Evolutionary conservation across 2,329 filamentous ascomycete genomes (phyloP).

Genomic region (Gremmenia infestans): DNA sequence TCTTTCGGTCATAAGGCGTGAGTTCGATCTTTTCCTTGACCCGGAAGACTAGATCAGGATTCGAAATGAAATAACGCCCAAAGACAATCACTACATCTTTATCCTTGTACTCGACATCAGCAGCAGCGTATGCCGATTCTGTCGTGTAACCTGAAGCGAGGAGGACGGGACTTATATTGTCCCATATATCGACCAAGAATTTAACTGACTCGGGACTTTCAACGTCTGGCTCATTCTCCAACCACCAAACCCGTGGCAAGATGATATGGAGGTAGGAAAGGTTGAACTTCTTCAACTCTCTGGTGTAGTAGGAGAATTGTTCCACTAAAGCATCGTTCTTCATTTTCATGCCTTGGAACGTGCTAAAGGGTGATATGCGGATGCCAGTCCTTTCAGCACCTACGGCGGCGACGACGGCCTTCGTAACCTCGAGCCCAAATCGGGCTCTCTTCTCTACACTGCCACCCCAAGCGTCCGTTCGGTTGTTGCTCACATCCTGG

Average conservation of each 20-base stretch:
- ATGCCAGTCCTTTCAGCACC: slow-evolving; percentile 40
- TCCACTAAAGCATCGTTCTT: slow-evolving; percentile 35
- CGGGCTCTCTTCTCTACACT: slow-evolving; percentile 31
- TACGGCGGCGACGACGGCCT: slow-evolving; percentile 47
- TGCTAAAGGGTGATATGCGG: slow-evolving; percentile 54
- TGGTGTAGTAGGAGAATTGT: slow-evolving; percentile 40
- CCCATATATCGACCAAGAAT: slow-evolving; percentile 4
- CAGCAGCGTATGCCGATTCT: background rate
- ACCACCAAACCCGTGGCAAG: slow-evolving; percentile 44
- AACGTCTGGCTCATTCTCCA: slow-evolving; percentile 38
- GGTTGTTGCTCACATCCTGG: slow-evolving; percentile 21
- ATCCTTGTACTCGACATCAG: slow-evolving; percentile 24
- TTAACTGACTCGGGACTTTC: slow-evolving; percentile 34
- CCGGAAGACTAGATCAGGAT: slow-evolving; percentile 36
- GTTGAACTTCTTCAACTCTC: slow-evolving; percentile 32
- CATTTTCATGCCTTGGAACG: slow-evolving; percentile 46
- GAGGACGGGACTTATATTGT: background rate
- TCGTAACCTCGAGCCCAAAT: slow-evolving; percentile 45
- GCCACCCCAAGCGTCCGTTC: slow-evolving; percentile 23
- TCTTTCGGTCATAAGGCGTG: slow-evolving; percentile 4
- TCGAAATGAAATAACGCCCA: slow-evolving; percentile 36
- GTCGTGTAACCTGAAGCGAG: slow-evolving; percentile 5
- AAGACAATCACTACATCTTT: slow-evolving; percentile 2
- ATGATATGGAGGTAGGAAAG: slow-evolving; percentile 50
- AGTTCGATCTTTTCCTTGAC: slow-evolving; percentile 4